A percentile compares a stretch with the other conserved stretches of the same genome.
Evolutionary conservation across 768 basidiomycete genomes (phyloP).

Genomic region (Russula emetica): DNA sequence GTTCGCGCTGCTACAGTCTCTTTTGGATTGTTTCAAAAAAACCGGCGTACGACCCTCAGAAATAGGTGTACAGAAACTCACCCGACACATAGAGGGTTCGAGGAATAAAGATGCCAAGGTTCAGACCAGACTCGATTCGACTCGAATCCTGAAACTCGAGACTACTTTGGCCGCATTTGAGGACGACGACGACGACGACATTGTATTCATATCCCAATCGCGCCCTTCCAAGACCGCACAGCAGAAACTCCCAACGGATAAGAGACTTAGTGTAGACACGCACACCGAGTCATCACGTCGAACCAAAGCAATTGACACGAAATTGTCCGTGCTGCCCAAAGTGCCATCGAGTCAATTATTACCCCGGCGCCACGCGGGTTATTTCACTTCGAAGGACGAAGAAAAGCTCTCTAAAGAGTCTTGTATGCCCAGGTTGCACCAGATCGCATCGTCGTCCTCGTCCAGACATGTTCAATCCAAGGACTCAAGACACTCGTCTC

Average conservation of each 20-base stretch:
- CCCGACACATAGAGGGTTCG: conserved; percentile 58
- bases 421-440: conserved; percentile 36
- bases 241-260: conserved; percentile 11
- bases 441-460: conserved; percentile 41
- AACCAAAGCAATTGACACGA: not conserved
- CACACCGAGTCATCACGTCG: not conserved
- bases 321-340: conserved; percentile 8
- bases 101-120: conserved; percentile 45
- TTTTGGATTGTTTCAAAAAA: conserved; percentile 73
- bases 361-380: conserved; percentile 25
- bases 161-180: conserved; percentile 61
- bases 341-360: conserved; percentile 1
- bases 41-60: conserved; percentile 53
- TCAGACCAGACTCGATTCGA: conserved; percentile 53
- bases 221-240: conserved; percentile 13
- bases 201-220: conserved; percentile 49
- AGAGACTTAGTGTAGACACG: not conserved
- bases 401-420: conserved; percentile 37
- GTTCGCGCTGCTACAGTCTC: conserved; percentile 72
- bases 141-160: conserved; percentile 61
- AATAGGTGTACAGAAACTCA: conserved; percentile 58
- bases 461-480: conserved; percentile 24
- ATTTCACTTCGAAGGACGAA: conserved; percentile 34
- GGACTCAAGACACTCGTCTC: not conserved
- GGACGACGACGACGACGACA: conserved; percentile 55